Base-by-base conservation (phyloP, 495 filamentous ascomycete species). In the Geoglossum glabrum region DNA sequence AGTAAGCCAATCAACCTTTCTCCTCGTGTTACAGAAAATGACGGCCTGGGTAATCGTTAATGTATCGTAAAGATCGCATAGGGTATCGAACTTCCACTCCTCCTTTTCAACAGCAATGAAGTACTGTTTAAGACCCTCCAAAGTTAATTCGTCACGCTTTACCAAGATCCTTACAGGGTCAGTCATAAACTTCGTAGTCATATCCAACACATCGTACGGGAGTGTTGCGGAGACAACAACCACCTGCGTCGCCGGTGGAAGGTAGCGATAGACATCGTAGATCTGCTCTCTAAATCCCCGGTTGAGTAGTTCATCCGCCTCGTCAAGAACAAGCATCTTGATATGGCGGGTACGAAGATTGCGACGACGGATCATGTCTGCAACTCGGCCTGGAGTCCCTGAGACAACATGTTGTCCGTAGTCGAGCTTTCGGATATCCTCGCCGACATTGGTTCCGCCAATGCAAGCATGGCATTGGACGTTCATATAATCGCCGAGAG, bases 51-150 rank as follows among this genome's bases (percentile, higher is more conserved):
- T 98, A 70, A 98, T 98, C 63, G 92, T 98, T 68, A 98, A 84
- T 33, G 92, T 98, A 72, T 98, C 92, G 79, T 98, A 98, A 59
- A 98, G 75, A 72, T 98, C 92, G 67, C 86, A 97, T 31, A 98
- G 87, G 49, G 92, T 98, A 73, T 98, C 92, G 61, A 98, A 84
- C 76, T 98, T 98, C 93, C 93, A 98, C 67, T 97, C 92, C 70
- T 98, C 92, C 80, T 98, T 97, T 78, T 98, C 92, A 55, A 98
- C 92, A 60, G 92, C 92, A 71, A 98, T 98, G 78, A 94, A 98
- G 80, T 94, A 98, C 68, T 98, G 92, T 81, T 98, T 98, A 68
- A 98, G 84, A 81, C 92, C 92, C 73, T 98, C 92, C 57, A 98
- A 86, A 64, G 92, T 98, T 71, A 98, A 80, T 71, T 98, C 92